Conservation (phyloP, 1,139 yeast species). For the Candida sanyaensis region DNA sequence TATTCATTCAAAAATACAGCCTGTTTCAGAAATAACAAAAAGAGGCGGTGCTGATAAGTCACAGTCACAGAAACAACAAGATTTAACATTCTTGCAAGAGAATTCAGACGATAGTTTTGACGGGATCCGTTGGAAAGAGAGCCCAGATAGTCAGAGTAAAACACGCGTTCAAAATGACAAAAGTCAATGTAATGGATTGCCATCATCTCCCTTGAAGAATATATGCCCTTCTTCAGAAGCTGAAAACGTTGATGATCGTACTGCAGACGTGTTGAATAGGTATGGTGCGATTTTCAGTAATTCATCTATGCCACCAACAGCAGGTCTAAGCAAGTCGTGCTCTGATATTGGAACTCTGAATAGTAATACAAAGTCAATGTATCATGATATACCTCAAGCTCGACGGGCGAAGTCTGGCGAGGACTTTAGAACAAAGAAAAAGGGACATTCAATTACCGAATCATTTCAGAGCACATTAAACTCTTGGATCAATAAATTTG, state of each 20-base stretch:
- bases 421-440: constrained; percentile 15
- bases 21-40: constrained; percentile 9
- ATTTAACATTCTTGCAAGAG: constrained; percentile 20
- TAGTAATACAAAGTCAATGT: constrained; percentile 4
- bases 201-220: constrained; percentile 41
- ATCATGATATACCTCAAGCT: constrained; percentile 19
- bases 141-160: constrained; percentile 21
- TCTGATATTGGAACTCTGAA: constrained; percentile 25
- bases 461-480: constrained; percentile 19
- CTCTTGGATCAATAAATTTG: constrained; percentile 39
- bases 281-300: constrained; percentile 37
- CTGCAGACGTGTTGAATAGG: constrained; percentile 38
- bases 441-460: constrained; percentile 2
- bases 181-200: constrained; percentile 6
- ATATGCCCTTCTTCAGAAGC: constrained; percentile 5
- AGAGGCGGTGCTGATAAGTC: background rate
- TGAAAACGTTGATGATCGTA: constrained; percentile 23
- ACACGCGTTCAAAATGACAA: constrained; percentile 9
- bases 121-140: constrained; percentile 44
- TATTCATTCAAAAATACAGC: constrained; percentile 7
- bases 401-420: constrained; percentile 34
- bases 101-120: constrained; percentile 51
- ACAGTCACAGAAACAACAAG: constrained; percentile 1
- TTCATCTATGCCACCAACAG: constrained; percentile 21
- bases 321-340: constrained; percentile 23